phyloP scores from a whole-genome alignment of 2,329 filamentous ascomycete species.

The Whalleya microplaca region DNA sequence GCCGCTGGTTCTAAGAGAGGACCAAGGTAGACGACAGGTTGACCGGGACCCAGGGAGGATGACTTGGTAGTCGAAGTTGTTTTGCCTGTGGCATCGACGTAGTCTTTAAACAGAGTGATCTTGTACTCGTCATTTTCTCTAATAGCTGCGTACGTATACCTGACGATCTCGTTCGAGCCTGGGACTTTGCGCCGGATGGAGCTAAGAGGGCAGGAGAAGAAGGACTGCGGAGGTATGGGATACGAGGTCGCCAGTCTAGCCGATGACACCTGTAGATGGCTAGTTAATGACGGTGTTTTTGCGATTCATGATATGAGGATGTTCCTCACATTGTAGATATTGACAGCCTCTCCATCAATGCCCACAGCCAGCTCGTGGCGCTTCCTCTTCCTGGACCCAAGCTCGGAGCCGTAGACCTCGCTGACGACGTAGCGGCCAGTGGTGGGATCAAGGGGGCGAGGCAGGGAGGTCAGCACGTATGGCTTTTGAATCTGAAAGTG shows the following conservation, averaged over 20 bases:
- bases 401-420: slow-evolving; percentile 63
- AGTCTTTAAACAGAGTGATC: slow-evolving; percentile 64
- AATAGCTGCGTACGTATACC: slow-evolving; percentile 66
- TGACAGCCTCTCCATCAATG: slow-evolving; percentile 67
- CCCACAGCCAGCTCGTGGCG: slow-evolving; percentile 66
- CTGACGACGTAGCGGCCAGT: slow-evolving; percentile 58
- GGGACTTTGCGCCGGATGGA: slow-evolving; percentile 59
- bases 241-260: slow-evolving; percentile 68
- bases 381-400: slow-evolving; percentile 63
- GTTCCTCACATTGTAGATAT: slow-evolving; percentile 60
- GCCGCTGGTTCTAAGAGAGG: slow-evolving; percentile 34
- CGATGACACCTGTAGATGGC: slow-evolving; percentile 55
- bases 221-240: slow-evolving; percentile 66
- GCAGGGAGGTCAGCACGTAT: slow-evolving; percentile 64
- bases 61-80: slow-evolving; percentile 55
- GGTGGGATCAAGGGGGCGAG: slow-evolving; percentile 57
- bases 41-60: slow-evolving; percentile 45
- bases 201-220: slow-evolving; percentile 64
- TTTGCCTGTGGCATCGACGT: slow-evolving; percentile 53
- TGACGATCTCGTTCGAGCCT: slow-evolving; percentile 51
- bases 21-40: slow-evolving; percentile 49
- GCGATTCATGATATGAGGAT: too few species aligned
- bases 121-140: slow-evolving; percentile 51
- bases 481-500: slow-evolving; percentile 66
- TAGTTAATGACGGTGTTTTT: slow-evolving; percentile 13